Conservation (phyloP, 345 rosid species). For the Salix arbutifolia region DNA sequence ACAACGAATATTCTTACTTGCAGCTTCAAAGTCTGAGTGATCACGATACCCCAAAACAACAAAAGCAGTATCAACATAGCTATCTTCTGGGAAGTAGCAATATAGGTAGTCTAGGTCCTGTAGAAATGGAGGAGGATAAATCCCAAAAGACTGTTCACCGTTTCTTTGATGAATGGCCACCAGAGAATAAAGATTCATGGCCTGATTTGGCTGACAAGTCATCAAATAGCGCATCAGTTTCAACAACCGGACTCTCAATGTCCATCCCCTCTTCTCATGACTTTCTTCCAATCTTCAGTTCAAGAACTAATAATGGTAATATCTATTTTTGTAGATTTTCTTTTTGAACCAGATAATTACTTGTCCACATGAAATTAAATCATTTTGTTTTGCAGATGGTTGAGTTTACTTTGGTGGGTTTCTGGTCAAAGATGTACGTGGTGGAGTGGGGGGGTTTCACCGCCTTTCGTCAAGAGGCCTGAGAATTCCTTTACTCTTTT, state of each 20-base stretch:
- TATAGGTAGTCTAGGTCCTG: constrained; percentile 29
- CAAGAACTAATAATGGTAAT: constrained; percentile 41
- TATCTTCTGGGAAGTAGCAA: constrained; percentile 38
- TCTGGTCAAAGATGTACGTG: constrained; percentile 16
- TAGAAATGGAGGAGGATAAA: constrained; percentile 40
- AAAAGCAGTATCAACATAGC: constrained; percentile 31
- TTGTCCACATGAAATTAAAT: neutral
- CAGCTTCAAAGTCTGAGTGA: constrained; percentile 49
- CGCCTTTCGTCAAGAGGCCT: constrained; percentile 4
- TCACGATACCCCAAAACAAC: constrained; percentile 22
- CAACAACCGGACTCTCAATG: constrained; percentile 58
- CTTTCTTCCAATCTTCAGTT: constrained; percentile 45
- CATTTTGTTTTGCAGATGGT: constrained; percentile 26
- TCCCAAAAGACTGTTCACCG: constrained; percentile 67
- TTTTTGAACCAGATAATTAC: neutral
- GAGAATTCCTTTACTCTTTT: neutral
- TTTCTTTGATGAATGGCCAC: constrained; percentile 91
- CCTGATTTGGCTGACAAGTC: constrained; percentile 59
- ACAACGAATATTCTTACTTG: constrained; percentile 49
- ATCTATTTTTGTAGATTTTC: no score
- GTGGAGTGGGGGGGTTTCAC: constrained; percentile 14
- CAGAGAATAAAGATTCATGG: constrained; percentile 53
- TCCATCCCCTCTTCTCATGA: constrained; percentile 62
- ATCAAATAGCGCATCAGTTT: constrained; percentile 38
- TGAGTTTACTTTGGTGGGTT: constrained; percentile 21